Conservation (phyloP, 2,329 filamentous ascomycete genomes). For the Verticillium alfalfae region DNA sequence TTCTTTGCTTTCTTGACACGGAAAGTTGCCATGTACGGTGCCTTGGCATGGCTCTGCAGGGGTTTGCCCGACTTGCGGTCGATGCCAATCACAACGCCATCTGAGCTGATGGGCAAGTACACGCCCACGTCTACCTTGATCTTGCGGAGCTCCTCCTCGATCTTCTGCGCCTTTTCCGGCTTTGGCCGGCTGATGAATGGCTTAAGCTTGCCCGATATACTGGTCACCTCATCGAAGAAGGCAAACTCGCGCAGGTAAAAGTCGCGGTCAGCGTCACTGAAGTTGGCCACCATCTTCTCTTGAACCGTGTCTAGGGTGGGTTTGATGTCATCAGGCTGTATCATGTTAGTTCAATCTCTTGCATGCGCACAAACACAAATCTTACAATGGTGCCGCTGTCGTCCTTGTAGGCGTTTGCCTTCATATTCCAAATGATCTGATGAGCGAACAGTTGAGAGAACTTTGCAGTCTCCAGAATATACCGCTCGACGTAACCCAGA, state of each 20-base stretch:
- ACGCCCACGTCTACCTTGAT: slow-evolving; percentile 97
- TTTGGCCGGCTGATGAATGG: slow-evolving; percentile 89
- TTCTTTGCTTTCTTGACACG: slow-evolving; percentile 76
- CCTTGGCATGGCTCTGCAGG: slow-evolving; percentile 95
- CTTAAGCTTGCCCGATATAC: slow-evolving; percentile 90
- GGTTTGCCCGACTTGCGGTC: slow-evolving; percentile 97
- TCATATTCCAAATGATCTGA: slow-evolving; percentile 99
- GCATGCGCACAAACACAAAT: not conserved
- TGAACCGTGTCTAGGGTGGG: slow-evolving; percentile 89
- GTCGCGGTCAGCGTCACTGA: slow-evolving; percentile 68
- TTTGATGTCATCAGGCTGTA: slow-evolving; percentile 81
- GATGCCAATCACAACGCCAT: slow-evolving; percentile 95
- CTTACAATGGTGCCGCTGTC: slow-evolving; percentile 80
- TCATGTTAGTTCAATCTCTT: not conserved
- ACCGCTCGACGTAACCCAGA: slow-evolving; percentile 90
- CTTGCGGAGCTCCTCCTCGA: slow-evolving; percentile 95
- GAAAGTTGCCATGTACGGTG: slow-evolving; percentile 98
- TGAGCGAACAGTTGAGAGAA: slow-evolving; percentile 98
- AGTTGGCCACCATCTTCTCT: slow-evolving; percentile 75
- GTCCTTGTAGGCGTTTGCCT: slow-evolving; percentile 97
- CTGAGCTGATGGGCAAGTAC: slow-evolving; percentile 94
- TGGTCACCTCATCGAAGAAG: slow-evolving; percentile 98
- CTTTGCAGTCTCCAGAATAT: slow-evolving; percentile 93
- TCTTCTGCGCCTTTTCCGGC: slow-evolving; percentile 97
- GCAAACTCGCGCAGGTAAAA: slow-evolving; percentile 94